phyloP scores from a whole-genome alignment of 2,329 filamentous ascomycete species.

The Truncatella angustata region DNA sequence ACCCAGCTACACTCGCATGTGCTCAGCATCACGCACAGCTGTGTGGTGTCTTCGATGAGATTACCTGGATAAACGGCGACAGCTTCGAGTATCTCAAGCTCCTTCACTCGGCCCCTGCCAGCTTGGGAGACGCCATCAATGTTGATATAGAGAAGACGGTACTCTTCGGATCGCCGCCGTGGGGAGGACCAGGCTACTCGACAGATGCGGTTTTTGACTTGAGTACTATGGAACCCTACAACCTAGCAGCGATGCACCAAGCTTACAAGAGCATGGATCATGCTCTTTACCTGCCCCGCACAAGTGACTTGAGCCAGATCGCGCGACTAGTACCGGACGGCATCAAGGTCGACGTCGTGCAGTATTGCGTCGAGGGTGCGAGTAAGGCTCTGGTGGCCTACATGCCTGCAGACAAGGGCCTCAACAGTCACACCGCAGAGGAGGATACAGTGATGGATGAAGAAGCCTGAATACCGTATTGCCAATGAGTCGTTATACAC shows the following conservation, averaged over 20 bases:
- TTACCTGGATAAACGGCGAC: constrained; percentile 85
- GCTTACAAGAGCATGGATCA: constrained; percentile 60
- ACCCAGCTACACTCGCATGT: constrained; percentile 77
- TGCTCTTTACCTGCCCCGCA: constrained; percentile 82
- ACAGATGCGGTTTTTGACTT: constrained; percentile 76
- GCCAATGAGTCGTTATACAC: no score
- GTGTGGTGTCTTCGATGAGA: constrained; percentile 73
- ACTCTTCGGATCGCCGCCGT: constrained; percentile 58
- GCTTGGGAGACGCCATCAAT: constrained; percentile 30
- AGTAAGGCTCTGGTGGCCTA: constrained; percentile 79
- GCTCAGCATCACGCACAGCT: constrained; percentile 88
- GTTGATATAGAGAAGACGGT: constrained; percentile 41
- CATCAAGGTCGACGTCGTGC: constrained; percentile 68
- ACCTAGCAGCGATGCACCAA: constrained; percentile 58
- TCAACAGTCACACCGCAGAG: no score
- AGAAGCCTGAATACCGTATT: no score
- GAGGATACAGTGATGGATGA: background rate
- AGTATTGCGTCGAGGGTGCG: constrained; percentile 88
- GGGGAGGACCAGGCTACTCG: constrained; percentile 57
- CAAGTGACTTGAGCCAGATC: constrained; percentile 78
- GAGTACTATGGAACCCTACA: constrained; percentile 85
- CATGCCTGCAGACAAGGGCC: constrained; percentile 37
- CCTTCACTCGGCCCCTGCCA: constrained; percentile 31
- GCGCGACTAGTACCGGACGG: constrained; percentile 49
- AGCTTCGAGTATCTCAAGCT: constrained; percentile 72